Evolutionary conservation across 371 early-diverging fungal genomes (phyloP), one percentile per base, ranked within the genome.

Genomic region (Coemansia sp.): DNA sequence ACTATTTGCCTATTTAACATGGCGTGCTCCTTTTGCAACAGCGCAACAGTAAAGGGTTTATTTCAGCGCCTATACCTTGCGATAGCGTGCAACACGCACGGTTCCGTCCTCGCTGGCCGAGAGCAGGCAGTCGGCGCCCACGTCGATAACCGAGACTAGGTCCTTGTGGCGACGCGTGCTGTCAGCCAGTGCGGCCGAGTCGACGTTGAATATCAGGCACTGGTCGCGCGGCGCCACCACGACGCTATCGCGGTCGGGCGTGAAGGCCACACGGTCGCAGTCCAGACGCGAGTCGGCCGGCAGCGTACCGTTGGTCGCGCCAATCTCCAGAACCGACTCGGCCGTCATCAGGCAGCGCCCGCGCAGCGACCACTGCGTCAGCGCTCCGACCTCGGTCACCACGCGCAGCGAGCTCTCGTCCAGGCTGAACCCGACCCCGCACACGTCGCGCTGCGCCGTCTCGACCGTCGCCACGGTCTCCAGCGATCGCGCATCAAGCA

Each of bases 71-170:
- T 47, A 75, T 9, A 75, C 75, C 30, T 66, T 65, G 51, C 75
- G 75, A 54, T 66, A 75, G 11, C 56, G 52, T 14, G 72, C 78
- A 9, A 78, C 72, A 30, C 77, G 64, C 42, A 78, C 65, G 9
- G 78, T 78, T 26, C 78, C 78, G 50, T 78, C 78, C 49, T 77
- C 75, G 59, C 78, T 67, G 14, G 78, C 79, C 7, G 72, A 77
- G n/a, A 78, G 66, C 39, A 61, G 57, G 30, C 63, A 38, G 66
- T 66, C 72, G n/a, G 70, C 75, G 0, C 66, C 75, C 50, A 59
- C 65, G 51, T 75, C 75, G 14, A 75, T 63, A 60, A 61, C 66
- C 5, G 66, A 50, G 11, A 75, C 56, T 55, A 75, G 60, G 20
- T 62, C 75, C 66, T 75, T 75, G 66, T 75, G 75, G 30, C 75